Percentiles rank a stretch among this genome's conserved stretches.
phyloP scores from a whole-genome alignment of 306 rosid species.

The Senna siamea region DNA sequence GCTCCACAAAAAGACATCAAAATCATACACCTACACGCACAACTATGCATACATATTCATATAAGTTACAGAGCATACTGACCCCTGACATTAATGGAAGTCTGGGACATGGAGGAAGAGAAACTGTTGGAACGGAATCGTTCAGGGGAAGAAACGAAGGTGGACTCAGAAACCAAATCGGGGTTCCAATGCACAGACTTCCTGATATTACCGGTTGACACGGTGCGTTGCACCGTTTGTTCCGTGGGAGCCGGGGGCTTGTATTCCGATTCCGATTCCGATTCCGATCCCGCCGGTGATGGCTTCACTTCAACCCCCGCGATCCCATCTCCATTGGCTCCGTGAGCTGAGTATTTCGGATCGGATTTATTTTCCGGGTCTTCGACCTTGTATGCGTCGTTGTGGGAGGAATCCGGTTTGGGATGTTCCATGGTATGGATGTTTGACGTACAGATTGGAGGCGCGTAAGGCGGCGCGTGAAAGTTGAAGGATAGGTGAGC shows the following conservation, averaged over 20 bases:
- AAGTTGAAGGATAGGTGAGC: neutral
- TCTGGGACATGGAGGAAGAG: slow-evolving; percentile 44
- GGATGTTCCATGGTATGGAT: slow-evolving; percentile 47
- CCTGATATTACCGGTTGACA: slow-evolving; percentile 42
- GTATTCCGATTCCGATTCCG: neutral
- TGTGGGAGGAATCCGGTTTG: slow-evolving; percentile 39
- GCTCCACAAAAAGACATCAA: slow-evolving; percentile 1
- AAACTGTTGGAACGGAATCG: slow-evolving; percentile 42
- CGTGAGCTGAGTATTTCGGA: slow-evolving; percentile 33
- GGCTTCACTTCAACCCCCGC: slow-evolving; percentile 45
- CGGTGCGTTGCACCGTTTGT: slow-evolving; percentile 3
- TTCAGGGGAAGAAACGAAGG: slow-evolving; percentile 32
- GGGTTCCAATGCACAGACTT: slow-evolving; percentile 74
- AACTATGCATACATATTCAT: neutral
- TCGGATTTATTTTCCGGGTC: slow-evolving; percentile 32
- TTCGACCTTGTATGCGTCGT: neutral
- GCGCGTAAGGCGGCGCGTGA: slow-evolving; percentile 33
- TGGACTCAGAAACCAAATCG: slow-evolving; percentile 58
- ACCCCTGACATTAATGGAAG: slow-evolving; percentile 57
- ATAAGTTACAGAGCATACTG: neutral
- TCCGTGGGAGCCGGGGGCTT: slow-evolving; percentile 17
- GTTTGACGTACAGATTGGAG: neutral
- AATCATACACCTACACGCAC: neutral
- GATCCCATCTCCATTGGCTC: slow-evolving; percentile 42
- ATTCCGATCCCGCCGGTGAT: slow-evolving; percentile 26